Evolutionary conservation across 208 protist genomes (phyloP), one percentile per base, ranked within the genome.

Genomic region (Crithidia thermophila): DNA sequence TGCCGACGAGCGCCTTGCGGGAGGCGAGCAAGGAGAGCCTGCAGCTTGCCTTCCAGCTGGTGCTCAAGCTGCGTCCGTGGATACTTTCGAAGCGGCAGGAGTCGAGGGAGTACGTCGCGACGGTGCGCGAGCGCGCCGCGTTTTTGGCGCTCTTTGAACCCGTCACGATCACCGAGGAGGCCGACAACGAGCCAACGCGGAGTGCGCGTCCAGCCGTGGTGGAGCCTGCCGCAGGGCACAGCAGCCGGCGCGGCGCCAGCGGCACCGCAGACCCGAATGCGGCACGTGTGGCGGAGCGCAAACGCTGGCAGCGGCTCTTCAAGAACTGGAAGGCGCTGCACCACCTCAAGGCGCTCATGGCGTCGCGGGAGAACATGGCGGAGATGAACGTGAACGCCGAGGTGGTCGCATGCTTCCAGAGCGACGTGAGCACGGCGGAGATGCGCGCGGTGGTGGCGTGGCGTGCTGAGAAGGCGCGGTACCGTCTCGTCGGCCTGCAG

Each of bases 91-190:
- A 86, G 68, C 75, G 91, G 20, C 91, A 97, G 63, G 83, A 90
- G 59, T 81, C 73, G 34, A 78, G 60, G 43, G 70, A 78, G 27
- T 87, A 75, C 55, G 67, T 94, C 6, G 57, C 76, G 28, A 43
- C 82, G 66, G 55, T 96, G 36, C 89, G 90, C 31, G 58, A 75
- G 30, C 75, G 84, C 1, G 88, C 90, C 23, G 43, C 59, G 34
- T 93, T 97, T 67, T 74, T 97, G 8, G 72, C 83, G 7, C 82
- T 84, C 55, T 97, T 97, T 73, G 88, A 97, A 62, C 75, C 75
- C 42, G 67, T 67, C 25, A 37, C 49, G 21, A 56, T 70, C 14
- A 27, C 70, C 1, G 53, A 71, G 0, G 61, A 68, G 47, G 49
- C 68, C 42, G 69, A 69, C 33, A 20, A n/a, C n/a, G 16, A 18